A percentile compares a stretch with the other conserved stretches of the same genome.
phyloP scores from a whole-genome alignment of 192 early-diverging fungal genomes.

The Coemansia sp. region DNA sequence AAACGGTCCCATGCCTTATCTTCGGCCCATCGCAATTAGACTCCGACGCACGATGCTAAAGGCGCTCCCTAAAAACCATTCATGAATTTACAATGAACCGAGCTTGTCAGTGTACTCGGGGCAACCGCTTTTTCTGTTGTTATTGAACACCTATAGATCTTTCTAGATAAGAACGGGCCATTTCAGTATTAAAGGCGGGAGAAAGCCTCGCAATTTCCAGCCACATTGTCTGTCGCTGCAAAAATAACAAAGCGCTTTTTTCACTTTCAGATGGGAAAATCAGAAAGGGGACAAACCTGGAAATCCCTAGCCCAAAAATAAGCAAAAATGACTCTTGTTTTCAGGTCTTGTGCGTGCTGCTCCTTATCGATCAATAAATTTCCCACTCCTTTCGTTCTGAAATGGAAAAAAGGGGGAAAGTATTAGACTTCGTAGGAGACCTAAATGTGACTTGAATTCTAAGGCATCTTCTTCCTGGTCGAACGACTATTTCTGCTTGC shows the following conservation, averaged over 20 bases:
- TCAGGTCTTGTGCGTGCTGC: neutral
- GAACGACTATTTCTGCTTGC: neutral
- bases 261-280: too few species aligned
- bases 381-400: conserved; percentile 2
- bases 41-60: too few species aligned
- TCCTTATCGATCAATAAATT: conserved; percentile 1
- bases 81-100: too few species aligned
- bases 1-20: conserved; percentile 10
- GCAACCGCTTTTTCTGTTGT: too few species aligned
- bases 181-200: neutral
- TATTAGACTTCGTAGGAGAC: neutral
- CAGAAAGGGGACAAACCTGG: too few species aligned
- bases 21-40: conserved; percentile 16
- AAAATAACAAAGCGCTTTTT: too few species aligned
- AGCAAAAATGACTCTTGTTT: neutral
- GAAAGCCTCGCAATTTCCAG: neutral
- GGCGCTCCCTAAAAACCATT: too few species aligned
- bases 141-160: too few species aligned
- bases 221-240: too few species aligned
- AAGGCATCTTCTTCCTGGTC: neutral
- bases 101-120: too few species aligned
- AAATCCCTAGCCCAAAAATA: too few species aligned
- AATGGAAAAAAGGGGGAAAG: neutral
- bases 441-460: neutral
- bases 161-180: too few species aligned